Percentiles rank a stretch among this genome's conserved stretches.
These are phyloP conservation scores for Pythium scleroteichum DNA, from an alignment of 352 stramenopile species.

Conservation along the genomic window DNA sequence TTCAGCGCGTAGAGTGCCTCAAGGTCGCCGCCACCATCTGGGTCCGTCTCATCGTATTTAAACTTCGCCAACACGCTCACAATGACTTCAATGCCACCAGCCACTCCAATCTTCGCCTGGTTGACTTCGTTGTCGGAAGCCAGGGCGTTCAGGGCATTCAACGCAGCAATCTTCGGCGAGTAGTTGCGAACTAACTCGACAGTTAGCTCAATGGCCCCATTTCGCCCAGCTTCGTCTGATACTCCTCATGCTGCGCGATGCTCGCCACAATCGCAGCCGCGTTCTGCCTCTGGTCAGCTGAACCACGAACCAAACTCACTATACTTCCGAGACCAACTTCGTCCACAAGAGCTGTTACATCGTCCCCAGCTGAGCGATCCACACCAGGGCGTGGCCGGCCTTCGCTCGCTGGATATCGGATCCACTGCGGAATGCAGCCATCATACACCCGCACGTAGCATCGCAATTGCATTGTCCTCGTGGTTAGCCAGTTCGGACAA, in stretches of 20 bases:
- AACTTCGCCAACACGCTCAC: neutral
- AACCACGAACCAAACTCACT: constrained; percentile 10
- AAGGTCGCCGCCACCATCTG: neutral
- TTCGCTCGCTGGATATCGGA: constrained; percentile 15
- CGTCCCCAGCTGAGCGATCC: constrained; percentile 7
- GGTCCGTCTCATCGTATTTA: neutral
- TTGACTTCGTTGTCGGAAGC: constrained; percentile 2
- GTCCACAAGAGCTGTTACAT: neutral
- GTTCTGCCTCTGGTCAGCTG: constrained; percentile 6
- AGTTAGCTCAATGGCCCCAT: neutral
- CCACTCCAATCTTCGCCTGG: neutral
- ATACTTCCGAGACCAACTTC: constrained; percentile 5
- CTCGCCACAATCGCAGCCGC: constrained; percentile 5
- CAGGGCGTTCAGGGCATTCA: neutral
- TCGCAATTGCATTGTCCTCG: constrained; percentile 6
- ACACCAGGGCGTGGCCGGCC: constrained; percentile 6
- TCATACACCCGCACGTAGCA: neutral
- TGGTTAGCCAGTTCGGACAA: constrained; percentile 15
- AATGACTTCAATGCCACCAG: constrained; percentile 3
- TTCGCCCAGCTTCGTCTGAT: constrained; percentile 4
- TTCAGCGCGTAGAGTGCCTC: neutral
- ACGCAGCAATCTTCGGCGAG: neutral
- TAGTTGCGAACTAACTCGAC: neutral
- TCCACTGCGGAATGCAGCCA: constrained; percentile 10
- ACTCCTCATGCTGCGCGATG: neutral